These are phyloP conservation scores for Zygoascus biomembranicola DNA, from an alignment of 805 yeast genomes.

Conservation along the genomic window DNA sequence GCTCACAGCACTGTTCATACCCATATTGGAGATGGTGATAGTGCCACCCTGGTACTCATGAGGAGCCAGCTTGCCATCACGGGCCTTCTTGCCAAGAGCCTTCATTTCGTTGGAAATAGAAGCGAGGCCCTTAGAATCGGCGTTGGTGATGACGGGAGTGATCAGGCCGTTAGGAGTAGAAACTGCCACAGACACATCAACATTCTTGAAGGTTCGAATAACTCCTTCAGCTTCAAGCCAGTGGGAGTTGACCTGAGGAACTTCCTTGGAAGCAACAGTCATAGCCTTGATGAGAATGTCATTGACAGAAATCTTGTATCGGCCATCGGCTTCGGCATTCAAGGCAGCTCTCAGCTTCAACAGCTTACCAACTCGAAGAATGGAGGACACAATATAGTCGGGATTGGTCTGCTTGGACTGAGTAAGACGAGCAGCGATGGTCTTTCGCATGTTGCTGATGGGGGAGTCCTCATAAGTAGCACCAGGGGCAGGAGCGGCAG, in stretches of 20 bases:
- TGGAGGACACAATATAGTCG: conserved; percentile 84
- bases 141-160: conserved; percentile 90
- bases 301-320: conserved; percentile 86
- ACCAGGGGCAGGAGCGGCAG: conserved; percentile 40
- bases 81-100: conserved; percentile 94
- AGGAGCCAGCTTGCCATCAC: conserved; percentile 84
- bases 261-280: conserved; percentile 80
- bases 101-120: conserved; percentile 76
- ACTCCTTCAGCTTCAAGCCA: conserved; percentile 87
- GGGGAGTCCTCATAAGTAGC: conserved; percentile 75
- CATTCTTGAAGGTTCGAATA: conserved; percentile 84
- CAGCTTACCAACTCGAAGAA: conserved; percentile 79
- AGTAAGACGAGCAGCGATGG: conserved; percentile 81
- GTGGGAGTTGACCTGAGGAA: conserved; percentile 89
- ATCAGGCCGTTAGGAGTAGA: conserved; percentile 96
- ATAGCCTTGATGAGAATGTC: conserved; percentile 92
- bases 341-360: conserved; percentile 86
- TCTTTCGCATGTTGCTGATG: conserved; percentile 84
- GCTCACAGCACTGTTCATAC: conserved; percentile 94
- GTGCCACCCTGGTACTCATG: conserved; percentile 99
- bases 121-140: conserved; percentile 79
- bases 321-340: conserved; percentile 76
- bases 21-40: conserved; percentile 95
- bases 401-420: conserved; percentile 85
- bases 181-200: conserved; percentile 97